phyloP scores from a whole-genome alignment of 192 early-diverging fungal species.

The Geranomyces michiganensis region DNA sequence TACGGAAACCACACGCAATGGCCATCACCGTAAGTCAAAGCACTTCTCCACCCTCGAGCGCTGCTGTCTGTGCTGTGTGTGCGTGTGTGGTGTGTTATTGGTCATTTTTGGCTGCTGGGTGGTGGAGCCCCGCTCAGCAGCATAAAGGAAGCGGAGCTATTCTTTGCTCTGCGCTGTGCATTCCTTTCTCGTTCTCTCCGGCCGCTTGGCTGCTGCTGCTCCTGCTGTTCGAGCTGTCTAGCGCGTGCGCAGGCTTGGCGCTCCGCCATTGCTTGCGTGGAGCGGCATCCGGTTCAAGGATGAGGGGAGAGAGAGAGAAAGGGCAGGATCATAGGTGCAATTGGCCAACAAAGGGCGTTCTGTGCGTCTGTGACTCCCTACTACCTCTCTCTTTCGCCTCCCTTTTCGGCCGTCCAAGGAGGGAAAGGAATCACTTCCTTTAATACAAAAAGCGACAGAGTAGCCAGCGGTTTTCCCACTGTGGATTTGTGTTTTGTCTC shows the following conservation, averaged over 20 bases:
- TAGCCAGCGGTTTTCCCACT: not conserved
- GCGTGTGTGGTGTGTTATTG: no score
- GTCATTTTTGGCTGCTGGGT: not conserved
- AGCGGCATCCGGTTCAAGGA: no score
- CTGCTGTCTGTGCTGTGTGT: not conserved
- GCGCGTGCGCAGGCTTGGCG: no score
- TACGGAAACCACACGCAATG: conserved; percentile 10
- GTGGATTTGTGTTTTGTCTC: not conserved
- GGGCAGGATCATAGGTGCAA: no score
- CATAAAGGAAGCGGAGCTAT: no score
- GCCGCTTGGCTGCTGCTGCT: no score
- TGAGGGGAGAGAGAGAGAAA: no score
- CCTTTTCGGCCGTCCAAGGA: not conserved
- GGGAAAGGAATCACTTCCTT: not conserved
- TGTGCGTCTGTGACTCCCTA: not conserved
- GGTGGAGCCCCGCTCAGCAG: not conserved
- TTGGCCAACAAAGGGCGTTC: no score
- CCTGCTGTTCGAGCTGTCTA: not conserved
- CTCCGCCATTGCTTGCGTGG: no score
- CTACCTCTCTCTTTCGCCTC: not conserved
- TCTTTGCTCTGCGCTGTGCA: no score
- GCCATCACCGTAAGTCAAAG: conserved; percentile 10
- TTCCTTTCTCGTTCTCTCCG: no score
- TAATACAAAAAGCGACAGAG: not conserved
- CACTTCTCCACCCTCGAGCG: not conserved